A percentile compares a stretch with the other conserved stretches of the same genome.
These are phyloP conservation scores for Lyophyllum atratum DNA, from an alignment of 768 basidiomycete species.

Conservation along the genomic window DNA sequence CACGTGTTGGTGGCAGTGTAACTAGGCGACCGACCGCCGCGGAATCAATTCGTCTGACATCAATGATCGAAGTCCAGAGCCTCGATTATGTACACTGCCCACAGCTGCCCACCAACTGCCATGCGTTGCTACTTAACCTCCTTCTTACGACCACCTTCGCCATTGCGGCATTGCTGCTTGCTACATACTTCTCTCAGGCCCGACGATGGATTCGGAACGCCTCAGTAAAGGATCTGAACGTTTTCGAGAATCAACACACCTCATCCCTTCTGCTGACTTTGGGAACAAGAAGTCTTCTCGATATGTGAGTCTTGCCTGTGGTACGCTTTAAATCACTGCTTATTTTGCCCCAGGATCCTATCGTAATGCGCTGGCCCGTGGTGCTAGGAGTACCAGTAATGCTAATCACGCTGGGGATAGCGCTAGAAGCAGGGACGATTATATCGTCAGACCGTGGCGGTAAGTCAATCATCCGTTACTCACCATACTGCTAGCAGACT, in stretches of 20 bases:
- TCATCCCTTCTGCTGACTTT: conserved; percentile 47
- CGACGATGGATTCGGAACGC: conserved; percentile 7
- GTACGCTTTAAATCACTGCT: not conserved
- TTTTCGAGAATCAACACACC: conserved; percentile 46
- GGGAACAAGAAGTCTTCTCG: conserved; percentile 36
- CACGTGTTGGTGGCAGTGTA: not conserved
- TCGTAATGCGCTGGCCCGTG: conserved; percentile 34
- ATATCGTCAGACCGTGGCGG: conserved; percentile 46
- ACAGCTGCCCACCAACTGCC: not conserved
- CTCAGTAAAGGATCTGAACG: conserved; percentile 26
- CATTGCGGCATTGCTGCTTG: not conserved
- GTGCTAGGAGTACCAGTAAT: conserved; percentile 39
- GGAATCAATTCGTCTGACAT: not conserved
- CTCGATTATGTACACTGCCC: not conserved
- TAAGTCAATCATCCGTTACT: conserved; percentile 22
- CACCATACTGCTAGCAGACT: not conserved
- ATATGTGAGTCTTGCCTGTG: conserved; percentile 40
- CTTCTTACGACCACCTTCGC: not conserved
- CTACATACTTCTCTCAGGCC: not conserved
- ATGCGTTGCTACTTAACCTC: not conserved
- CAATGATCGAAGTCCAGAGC: not conserved
- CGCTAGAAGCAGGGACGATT: conserved; percentile 44
- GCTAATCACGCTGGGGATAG: conserved; percentile 49
- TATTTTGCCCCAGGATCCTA: conserved; percentile 28
- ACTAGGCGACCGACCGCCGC: not conserved